Evolutionary conservation across 352 stramenopile species (phyloP), one percentile per base, ranked within the genome.

Genomic region (Aphanomyces cochlioides): DNA sequence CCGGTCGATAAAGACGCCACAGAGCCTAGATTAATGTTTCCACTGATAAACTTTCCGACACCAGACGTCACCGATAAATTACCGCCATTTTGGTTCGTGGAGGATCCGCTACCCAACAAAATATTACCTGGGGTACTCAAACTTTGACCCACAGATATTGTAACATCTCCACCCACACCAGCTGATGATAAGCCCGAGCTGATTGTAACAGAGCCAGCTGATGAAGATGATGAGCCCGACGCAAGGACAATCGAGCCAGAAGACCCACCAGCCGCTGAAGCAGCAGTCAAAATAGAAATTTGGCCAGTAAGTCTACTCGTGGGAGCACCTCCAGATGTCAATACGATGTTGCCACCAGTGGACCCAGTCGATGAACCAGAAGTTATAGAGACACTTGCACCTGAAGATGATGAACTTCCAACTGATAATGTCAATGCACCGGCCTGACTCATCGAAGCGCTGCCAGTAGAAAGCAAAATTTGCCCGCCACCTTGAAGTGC

Each of bases 91-190:
- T 40, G 54, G 21, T 61, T 61, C 12, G 54, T 40, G 5, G 54
- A 61, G 5, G 54, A 61, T 1, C 54, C 54, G 19, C 54, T 17
- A 13, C 17, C 1, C 19, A 61, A 5, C 54, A 19, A 28, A 41
- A 61, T 39, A 61, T 61, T 61, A 17, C 54, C 54, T 40, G 54
- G 54, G 17, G 43, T 36, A 21, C 59, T 65, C 66, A 63, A 72
- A 69, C 68, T 74, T 56, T 45, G 47, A 0, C 74, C 75, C 60
- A 67, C 73, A 71, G 69, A 67, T 56, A 80, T 13, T 10, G 38
- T 56, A 65, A 82, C 69, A 37, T 40, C 72, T 37, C 77, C 77
- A 38, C 77, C 77, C 39, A 72, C 74, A n/a, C 63, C 56, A 38
- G 75, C 75, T 10, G 73, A 40, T 45, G 77, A 56, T 7, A 47